Evolutionary conservation across 768 basidiomycete species (phyloP).

Genomic region (Coprinopsis cinerea): DNA sequence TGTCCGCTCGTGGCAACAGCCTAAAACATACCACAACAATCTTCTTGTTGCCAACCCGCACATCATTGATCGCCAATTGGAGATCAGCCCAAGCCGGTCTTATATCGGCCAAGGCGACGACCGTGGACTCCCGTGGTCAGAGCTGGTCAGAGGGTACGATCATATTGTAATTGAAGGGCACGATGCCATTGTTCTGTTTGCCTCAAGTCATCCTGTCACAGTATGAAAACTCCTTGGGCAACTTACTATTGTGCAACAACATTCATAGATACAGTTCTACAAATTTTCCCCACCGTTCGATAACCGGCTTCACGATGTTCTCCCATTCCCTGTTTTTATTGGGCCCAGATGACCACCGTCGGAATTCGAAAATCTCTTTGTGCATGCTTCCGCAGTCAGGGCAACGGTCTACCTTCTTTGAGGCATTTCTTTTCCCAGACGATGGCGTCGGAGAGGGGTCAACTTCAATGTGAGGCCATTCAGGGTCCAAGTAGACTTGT

Average conservation of each 20-base stretch:
- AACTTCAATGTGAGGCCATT: constrained; percentile 32
- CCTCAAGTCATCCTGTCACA: no score
- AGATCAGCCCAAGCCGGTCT: no score
- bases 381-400: constrained; percentile 48
- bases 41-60: not conserved
- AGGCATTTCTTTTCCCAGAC: constrained; percentile 16
- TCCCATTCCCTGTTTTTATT: constrained; percentile 72
- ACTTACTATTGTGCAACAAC: not conserved
- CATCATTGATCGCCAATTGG: no score
- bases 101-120: not conserved
- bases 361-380: constrained; percentile 77
- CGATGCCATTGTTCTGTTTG: no score
- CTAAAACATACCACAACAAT: not conserved
- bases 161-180: no score
- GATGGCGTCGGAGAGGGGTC: constrained; percentile 12
- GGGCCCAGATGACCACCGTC: constrained; percentile 41
- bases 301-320: constrained; percentile 62
- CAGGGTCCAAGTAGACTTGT: constrained; percentile 51
- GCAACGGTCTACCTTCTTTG: constrained; percentile 23
- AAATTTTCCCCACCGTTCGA: constrained; percentile 75
- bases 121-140: not conserved
- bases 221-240: not conserved
- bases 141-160: no score
- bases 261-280: constrained; percentile 36
- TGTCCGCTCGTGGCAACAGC: not conserved